Conservation (phyloP, 352 stramenopile species). For the Albugo laibachii region DNA sequence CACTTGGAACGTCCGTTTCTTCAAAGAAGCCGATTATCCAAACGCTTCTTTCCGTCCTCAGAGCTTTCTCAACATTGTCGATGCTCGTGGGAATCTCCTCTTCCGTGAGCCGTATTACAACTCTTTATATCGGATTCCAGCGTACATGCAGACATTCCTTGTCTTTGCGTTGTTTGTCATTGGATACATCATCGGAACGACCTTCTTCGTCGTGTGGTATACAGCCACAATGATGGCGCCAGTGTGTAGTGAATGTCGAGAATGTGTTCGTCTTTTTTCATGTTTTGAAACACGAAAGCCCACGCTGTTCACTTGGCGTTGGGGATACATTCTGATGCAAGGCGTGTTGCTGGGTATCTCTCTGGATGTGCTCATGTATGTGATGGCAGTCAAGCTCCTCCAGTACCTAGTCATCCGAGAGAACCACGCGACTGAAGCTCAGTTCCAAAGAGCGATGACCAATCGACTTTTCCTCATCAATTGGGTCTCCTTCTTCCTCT, state of each 20-base stretch:
- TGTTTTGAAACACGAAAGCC: conserved; percentile 65
- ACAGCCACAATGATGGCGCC: conserved; percentile 73
- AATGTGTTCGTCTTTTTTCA: conserved; percentile 54
- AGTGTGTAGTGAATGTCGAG: conserved; percentile 45
- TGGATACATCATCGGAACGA: conserved; percentile 59
- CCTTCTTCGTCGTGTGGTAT: conserved; percentile 78
- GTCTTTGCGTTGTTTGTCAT: conserved; percentile 63
- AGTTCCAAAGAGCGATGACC: conserved; percentile 72
- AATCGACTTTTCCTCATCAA: conserved; percentile 76
- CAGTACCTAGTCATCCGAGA: conserved; percentile 64
- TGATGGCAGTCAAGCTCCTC: conserved; percentile 68
- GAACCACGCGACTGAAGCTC: conserved; percentile 60
- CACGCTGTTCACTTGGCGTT: conserved; percentile 47
- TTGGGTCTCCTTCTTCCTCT: conserved; percentile 81
- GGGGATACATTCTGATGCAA: conserved; percentile 70
- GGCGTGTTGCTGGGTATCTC: conserved; percentile 66
- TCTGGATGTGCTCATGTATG: conserved; percentile 67
- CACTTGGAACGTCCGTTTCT: conserved; percentile 61
- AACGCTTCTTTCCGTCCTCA: conserved; percentile 60
- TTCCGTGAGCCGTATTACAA: conserved; percentile 77
- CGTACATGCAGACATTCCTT: conserved; percentile 61
- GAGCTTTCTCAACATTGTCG: conserved; percentile 52
- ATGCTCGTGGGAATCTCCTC: conserved; percentile 41
- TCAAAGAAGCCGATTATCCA: conserved; percentile 74
- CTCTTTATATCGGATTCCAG: conserved; percentile 44